These are phyloP conservation scores for Suillus subalutaceus DNA, from an alignment of 768 basidiomycete species.

Conservation along the genomic window DNA sequence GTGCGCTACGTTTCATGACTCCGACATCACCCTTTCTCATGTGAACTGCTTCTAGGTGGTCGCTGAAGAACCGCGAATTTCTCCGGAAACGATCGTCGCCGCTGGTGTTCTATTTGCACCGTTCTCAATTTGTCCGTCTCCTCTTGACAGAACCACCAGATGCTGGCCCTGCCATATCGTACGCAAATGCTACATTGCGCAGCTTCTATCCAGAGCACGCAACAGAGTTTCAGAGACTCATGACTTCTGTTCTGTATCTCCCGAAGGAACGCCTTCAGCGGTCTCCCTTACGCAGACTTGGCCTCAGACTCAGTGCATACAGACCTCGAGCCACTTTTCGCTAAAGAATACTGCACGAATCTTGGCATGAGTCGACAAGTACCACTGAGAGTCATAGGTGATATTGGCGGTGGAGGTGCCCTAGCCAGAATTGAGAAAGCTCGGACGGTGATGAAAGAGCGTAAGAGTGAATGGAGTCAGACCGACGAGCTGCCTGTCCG, in stretches of 20 bases:
- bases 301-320: slow-evolving; percentile 71
- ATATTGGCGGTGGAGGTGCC: slow-evolving; percentile 92
- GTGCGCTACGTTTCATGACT: slow-evolving; percentile 44
- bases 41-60: slow-evolving; percentile 65
- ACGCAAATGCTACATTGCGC: slow-evolving; percentile 69
- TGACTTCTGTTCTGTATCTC: slow-evolving; percentile 70
- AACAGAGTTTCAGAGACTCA: slow-evolving; percentile 67
- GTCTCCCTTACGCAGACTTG: slow-evolving; percentile 78
- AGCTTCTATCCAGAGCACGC: slow-evolving; percentile 66
- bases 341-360: slow-evolving; percentile 85
- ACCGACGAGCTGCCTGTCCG: slow-evolving; percentile 85
- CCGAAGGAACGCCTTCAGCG: slow-evolving; percentile 64
- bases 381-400: slow-evolving; percentile 86
- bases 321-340: slow-evolving; percentile 82
- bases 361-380: slow-evolving; percentile 89
- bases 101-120: slow-evolving; percentile 88
- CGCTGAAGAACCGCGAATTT: slow-evolving; percentile 62
- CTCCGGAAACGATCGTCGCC: slow-evolving; percentile 72
- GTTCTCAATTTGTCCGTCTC: slow-evolving; percentile 85
- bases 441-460: slow-evolving; percentile 88
- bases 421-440: slow-evolving; percentile 93
- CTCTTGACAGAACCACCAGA: slow-evolving; percentile 66
- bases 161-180: slow-evolving; percentile 63
- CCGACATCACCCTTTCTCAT: not conserved
- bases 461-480: slow-evolving; percentile 91